Percentiles rank a stretch among this genome's conserved stretches.
Evolutionary conservation across 176 grass and related monocot genomes (phyloP).

Genomic region (Triticum aestivum): IWGSC_CS_RefSeq_v2.1 NC_057801.1:234299776-234300275

Average conservation of each 20-base stretch:
- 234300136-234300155: conserved; percentile 61
- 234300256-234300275: conserved; percentile 18
- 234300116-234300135: conserved; percentile 71
- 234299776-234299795: conserved; percentile 29
- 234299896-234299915: conserved; percentile 69
- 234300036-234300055: conserved; percentile 80
- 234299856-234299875: conserved; percentile 18
- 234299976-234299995: conserved; percentile 71
- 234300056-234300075: conserved; percentile 48
- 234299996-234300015: conserved; percentile 79
- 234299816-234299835: neutral
- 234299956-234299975: conserved; percentile 67
- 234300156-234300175: conserved; percentile 59
- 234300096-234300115: conserved; percentile 71
- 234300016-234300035: conserved; percentile 70
- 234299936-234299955: conserved; percentile 82
- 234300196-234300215: conserved; percentile 41
- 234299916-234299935: conserved; percentile 84
- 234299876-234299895: conserved; percentile 31
- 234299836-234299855: conserved; percentile 41
- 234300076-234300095: conserved; percentile 73
- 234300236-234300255: conserved; percentile 14
- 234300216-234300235: conserved; percentile 27
- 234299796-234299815: conserved; percentile 23
- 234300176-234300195: conserved; percentile 67